Base-by-base conservation (phyloP, 2,329 filamentous ascomycete species). In the Fusarium sp. region DNA sequence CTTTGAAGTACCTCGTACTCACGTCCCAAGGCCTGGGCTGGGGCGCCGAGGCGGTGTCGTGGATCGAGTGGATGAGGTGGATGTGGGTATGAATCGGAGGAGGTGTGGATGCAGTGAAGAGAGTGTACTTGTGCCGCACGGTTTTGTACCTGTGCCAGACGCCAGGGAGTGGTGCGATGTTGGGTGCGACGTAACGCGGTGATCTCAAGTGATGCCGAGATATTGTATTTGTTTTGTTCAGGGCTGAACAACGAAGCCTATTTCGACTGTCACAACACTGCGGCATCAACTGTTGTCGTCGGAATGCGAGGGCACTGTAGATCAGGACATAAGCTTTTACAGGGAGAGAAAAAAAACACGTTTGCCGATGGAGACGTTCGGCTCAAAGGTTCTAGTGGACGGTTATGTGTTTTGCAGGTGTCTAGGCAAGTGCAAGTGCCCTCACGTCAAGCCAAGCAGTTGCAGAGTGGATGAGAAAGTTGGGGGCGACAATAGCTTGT, bases 1-100 rank as follows among this genome's bases (percentile, higher is more conserved):
- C 58, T 69, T 66, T 43, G 53, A 56, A 57, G 69, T 71, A 71
- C 68, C 68, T 71, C 65, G 68, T 70, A 69, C 68, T 60, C 64
- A 69, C 54, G 68, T 72, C 61, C 67, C 68, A 73, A 73, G 58
- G 57, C 61, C 52, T 68, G 71, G 68, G 60, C 62, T 69, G 68
- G 71, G 71, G 69, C 69, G 68, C 69, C 62, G 71, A 73, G 71
- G 71, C 71, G 71, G 71, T 74, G 70, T 74, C 71, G 69, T 73
- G 71, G 71, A 74, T 74, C 71, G 63, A 74, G 69, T 64, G 72
- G 62, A 67, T 57, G 60, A 59, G 54, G 66, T 66, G 66, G 42
- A 64, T 61, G 68, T 59, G 66, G 49, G 61, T 59, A 68, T 59
- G 71, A 48, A 46, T 57, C 58, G 65, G 66, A 67, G 69, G 67